Evolutionary conservation across 192 early-diverging fungal species (phyloP).

Genomic region (Entomortierella lignicola): DNA sequence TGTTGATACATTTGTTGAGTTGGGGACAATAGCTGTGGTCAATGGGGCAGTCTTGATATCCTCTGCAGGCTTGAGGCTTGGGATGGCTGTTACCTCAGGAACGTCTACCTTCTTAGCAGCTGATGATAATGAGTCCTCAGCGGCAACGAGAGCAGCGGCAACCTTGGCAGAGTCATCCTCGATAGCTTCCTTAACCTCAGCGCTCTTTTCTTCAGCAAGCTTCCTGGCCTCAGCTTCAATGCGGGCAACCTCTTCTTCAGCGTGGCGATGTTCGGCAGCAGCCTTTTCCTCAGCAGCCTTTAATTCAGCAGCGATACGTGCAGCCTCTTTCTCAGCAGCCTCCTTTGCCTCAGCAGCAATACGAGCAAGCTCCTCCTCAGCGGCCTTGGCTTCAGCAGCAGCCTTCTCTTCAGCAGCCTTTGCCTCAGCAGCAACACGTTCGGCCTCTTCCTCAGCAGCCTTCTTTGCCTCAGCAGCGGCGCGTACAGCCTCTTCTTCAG

Average conservation of each 20-base stretch:
- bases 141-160: constrained; percentile 13
- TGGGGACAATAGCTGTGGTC: constrained; percentile 1
- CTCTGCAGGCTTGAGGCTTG: constrained; percentile 37
- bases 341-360: constrained; percentile 34
- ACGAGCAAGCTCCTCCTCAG: constrained; percentile 17
- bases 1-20: not conserved
- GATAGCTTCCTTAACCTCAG: constrained; percentile 5
- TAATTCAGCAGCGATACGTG: too few relatives aligned
- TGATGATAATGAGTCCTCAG: not conserved
- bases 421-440: too few relatives aligned
- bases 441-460: constrained; percentile 2
- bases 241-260: constrained; percentile 4
- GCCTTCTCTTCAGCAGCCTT: too few relatives aligned
- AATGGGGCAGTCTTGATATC: constrained; percentile 28
- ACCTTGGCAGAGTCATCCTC: constrained; percentile 8
- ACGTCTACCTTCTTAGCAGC: constrained; percentile 8
- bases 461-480: not conserved
- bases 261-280: too few relatives aligned
- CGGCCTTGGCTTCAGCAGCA: too few relatives aligned
- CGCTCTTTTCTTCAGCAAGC: constrained; percentile 12
- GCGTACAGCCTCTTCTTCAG: too few relatives aligned
- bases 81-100: constrained; percentile 44
- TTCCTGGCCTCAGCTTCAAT: constrained; percentile 13
- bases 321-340: too few relatives aligned
- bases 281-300: too few relatives aligned